phyloP scores from a whole-genome alignment of 1,139 yeast species.

The Blastobotrys illinoisensis region DNA sequence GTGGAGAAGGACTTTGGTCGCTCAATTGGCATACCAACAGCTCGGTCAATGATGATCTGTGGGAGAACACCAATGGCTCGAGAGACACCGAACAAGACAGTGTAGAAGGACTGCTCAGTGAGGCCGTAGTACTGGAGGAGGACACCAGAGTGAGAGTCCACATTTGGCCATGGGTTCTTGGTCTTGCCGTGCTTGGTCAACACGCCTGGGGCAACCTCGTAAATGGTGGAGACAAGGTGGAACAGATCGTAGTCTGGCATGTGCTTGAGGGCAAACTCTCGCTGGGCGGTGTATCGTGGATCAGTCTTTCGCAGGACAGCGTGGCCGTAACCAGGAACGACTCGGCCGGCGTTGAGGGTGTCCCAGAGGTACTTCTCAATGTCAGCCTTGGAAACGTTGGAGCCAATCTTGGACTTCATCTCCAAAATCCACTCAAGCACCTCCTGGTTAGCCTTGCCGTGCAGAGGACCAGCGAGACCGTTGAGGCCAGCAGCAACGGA shows the following conservation, averaged over 20 bases:
- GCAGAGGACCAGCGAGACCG: slow-evolving; percentile 98
- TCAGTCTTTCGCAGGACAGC: slow-evolving; percentile 96
- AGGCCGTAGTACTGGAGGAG: slow-evolving; percentile 55
- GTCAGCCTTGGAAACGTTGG: slow-evolving; percentile 59
- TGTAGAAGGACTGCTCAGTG: slow-evolving; percentile 49
- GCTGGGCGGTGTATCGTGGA: slow-evolving; percentile 96
- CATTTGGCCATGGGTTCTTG: slow-evolving; percentile 99
- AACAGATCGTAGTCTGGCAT: slow-evolving; percentile 94
- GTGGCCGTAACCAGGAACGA: slow-evolving; percentile 97
- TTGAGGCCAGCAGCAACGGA: slow-evolving; percentile 92
- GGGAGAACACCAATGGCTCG: slow-evolving; percentile 54
- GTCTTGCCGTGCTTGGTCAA: slow-evolving; percentile 96
- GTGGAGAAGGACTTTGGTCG: slow-evolving; percentile 53
- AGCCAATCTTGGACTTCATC: slow-evolving; percentile 75
- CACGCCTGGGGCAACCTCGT: slow-evolving; percentile 94
- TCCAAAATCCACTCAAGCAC: slow-evolving; percentile 92
- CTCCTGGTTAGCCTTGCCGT: slow-evolving; percentile 98
- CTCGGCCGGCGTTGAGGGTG: slow-evolving; percentile 85
- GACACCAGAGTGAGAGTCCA: slow-evolving; percentile 96
- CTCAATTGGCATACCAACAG: slow-evolving; percentile 55
- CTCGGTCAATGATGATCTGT: slow-evolving; percentile 57
- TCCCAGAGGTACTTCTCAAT: slow-evolving; percentile 89
- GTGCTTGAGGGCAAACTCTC: slow-evolving; percentile 96
- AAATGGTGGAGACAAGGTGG: slow-evolving; percentile 85
- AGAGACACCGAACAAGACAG: slow-evolving; percentile 56